Evolutionary conservation across 805 yeast species (phyloP), one percentile per base, ranked within the genome.

Genomic region (Candida tammaniensis): DNA sequence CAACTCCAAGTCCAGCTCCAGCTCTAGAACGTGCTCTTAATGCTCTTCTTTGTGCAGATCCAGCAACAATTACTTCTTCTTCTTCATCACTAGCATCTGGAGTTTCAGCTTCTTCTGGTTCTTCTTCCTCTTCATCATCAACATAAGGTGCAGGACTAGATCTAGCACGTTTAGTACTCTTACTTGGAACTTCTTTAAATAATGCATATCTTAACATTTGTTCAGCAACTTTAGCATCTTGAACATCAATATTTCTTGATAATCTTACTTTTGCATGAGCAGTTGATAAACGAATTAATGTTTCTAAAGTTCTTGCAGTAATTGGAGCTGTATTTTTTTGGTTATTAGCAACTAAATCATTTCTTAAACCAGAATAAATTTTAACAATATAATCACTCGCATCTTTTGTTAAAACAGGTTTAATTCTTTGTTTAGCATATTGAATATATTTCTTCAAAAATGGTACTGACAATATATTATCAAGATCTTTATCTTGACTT

Each of bases 221-320:
- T 47, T 86, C 91, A 4, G 98, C 98, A 24, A 85, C 82, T 43
- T 70, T 63, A 2, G 96, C 95, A 59, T 93, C 98, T 43, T 71
- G 72, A 14, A 73, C 72, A 20, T 81, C 86, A 12, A 93, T 82
- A 1, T 76, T 72, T 47, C 75, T 77, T 15, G 95, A 83, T 38
- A 93, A 68, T 48, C 98, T 74, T n/a, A 91, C 86, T 58, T 93
- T 91, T 8, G 98, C 98, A 60, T 93, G 98, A 0, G 98, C 98
- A 1, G 97, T 86, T 0, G 97, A 72, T 40, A 91, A 68, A 70
- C 98, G 95, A 57, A 91, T 91, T 46, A 91, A 70, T 0, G 98
- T 91, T 61, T 91, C 98, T 48, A 91, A 70, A 4, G 98, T 93
- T 79, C 98, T 85, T n/a, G 98, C 95, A 2, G 98, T 91, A 46